Base-by-base conservation (phyloP, 768 basidiomycete species). In the Lactifluus rugatus region DNA sequence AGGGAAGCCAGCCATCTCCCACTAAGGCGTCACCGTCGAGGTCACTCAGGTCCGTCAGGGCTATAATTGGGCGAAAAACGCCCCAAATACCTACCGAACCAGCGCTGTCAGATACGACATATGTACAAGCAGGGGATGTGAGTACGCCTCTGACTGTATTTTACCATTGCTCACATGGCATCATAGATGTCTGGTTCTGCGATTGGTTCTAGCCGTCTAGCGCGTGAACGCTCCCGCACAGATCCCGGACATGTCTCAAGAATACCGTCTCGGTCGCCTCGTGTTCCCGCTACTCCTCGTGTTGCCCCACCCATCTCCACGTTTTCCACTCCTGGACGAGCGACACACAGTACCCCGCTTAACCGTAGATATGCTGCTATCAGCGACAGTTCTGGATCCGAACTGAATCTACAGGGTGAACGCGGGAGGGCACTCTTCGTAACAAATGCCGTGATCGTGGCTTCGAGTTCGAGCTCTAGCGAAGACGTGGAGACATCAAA, bases 151-250 rank as follows among this genome's bases (percentile, higher is more conserved):
- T 17, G 52, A 50, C 21, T 10, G 36, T 17, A 7, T 32, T 10
- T 37, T 31, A 32, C 19, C n/a, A 13, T 34, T 3, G 16, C 52
- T 56, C 25, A 54, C 31, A 48, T 21, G 17, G 21, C 13, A 11
- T n/a, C 13, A 8, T 56, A 57, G 59, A 31, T 48, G n/a, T 21
- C 46, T 11, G 9, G 52, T 9, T 41, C 56, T 13, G 34, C 23
- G 28, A 34, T 25, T 16, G 23, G 23, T 17, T 42, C 54, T 6
- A 51, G 42, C 26, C 39, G 47, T 53, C 23, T 52, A 3, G 39
- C 39, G 6, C 63, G 55, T 46, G 63, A 62, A 23, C 56, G 63
- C 37, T 64, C 63, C 41, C 51, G 62, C 10, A 64, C 63, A 17
- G 63, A 64, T 31, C 63, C 63, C 21, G 63, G 63, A 7, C 57